Base-by-base conservation (phyloP, 345 rosid species). In the Erucastrum elatum region DNA sequence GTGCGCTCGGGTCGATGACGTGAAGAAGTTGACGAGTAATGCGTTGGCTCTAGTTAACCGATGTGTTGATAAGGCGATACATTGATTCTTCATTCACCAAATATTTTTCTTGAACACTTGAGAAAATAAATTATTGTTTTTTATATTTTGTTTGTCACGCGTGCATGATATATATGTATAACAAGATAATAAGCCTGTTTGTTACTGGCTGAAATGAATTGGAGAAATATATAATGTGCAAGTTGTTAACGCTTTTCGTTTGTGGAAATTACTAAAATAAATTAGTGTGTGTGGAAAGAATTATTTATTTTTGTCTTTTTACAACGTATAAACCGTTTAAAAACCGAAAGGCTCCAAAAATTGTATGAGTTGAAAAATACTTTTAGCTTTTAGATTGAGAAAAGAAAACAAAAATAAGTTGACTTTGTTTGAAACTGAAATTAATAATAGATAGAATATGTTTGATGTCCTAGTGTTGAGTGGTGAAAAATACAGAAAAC, bases 11-110 rank as follows among this genome's bases (percentile, higher is more conserved):
- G 89, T 85, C 37, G 87, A 75, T 80, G 79, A 56, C 0, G 92
- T 86, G 26, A 90, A 90, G 84, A 88, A 89, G 85, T 68, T 87
- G 49, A 89, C 94, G 17, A 92, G 98, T 69, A 94, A 94, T 80
- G 98, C 96, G 25, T 78, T 85, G 79, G 89, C 91, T 63, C 68
- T 88, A 59, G 89, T 85, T 67, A 94, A 94, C 59, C 82, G 72
- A 26, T 94, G 82, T 59, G 98, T 85, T 7, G 86, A 87, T 49
- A 81, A 81, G 59, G 89, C 83, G 8, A 70, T 59, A 26, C 84
- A 73, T 4, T 86, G 75, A 76, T 55, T 16, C 21, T 15, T 27
- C 68, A 6, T 68, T 61, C 56, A 63, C 5, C 27, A 78, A 5
- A 64, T 56, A 61, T 64, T 34, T 21, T 68, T 64, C 58, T 62